Percentiles rank a stretch among this genome's conserved stretches.
Conservation (phyloP, 805 yeast species). For the Torulaspora gathmanii region DNA sequence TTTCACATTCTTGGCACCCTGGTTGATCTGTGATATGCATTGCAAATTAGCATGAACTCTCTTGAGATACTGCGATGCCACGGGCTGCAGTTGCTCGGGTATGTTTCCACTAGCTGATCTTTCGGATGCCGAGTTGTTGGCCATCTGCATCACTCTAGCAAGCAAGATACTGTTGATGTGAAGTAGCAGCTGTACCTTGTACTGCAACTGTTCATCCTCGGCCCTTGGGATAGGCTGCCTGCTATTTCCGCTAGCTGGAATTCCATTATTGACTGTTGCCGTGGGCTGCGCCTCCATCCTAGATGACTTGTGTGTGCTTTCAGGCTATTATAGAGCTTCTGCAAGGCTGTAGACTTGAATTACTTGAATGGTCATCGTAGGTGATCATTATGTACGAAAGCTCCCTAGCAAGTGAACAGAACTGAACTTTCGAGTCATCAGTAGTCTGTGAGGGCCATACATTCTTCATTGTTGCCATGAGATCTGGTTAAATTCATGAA, state of each 20-base stretch:
- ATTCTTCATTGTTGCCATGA: too few species aligned
- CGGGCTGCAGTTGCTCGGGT: constrained; percentile 27
- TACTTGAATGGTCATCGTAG: too few species aligned
- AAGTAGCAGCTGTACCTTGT: constrained; percentile 33
- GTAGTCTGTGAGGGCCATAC: too few species aligned
- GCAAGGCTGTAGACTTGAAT: too few species aligned
- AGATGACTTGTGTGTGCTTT: too few species aligned
- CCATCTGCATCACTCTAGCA: constrained; percentile 28
- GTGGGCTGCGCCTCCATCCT: neutral
- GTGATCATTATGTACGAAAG: too few species aligned
- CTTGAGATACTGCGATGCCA: constrained; percentile 31
- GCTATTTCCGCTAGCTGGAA: neutral
- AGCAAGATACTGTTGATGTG: constrained; percentile 34
- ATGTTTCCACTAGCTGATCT: constrained; percentile 12
- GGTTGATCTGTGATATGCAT: constrained; percentile 36
- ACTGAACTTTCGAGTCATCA: too few species aligned
- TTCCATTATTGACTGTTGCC: neutral
- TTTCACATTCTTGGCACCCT: constrained; percentile 26
- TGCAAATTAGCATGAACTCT: constrained; percentile 36
- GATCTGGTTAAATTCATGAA: too few species aligned
- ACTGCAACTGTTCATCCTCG: constrained; percentile 30
- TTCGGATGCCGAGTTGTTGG: constrained; percentile 21
- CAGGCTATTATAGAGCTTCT: too few species aligned
- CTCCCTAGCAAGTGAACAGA: too few species aligned
- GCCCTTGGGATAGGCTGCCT: constrained; percentile 8